These are phyloP conservation scores for Ricinus communis DNA, from an alignment of 345 rosid genomes.

Conservation along the genomic window DNA sequence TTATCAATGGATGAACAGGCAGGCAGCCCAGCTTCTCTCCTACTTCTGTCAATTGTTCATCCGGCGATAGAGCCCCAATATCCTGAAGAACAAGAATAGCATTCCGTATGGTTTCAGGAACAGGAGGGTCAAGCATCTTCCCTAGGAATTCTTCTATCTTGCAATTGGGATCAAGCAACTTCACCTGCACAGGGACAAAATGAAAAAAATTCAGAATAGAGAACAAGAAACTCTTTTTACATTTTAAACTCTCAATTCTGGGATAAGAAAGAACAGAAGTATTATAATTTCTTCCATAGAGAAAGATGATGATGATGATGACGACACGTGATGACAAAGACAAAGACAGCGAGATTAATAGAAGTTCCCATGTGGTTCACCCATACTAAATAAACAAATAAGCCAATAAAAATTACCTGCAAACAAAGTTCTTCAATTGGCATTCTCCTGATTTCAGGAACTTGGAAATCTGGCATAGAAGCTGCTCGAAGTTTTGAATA, in stretches of 20 bases:
- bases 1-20: constrained; percentile 86
- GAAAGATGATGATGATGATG: too few species aligned
- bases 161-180: constrained; percentile 75
- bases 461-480: constrained; percentile 75
- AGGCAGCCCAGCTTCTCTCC: constrained; percentile 84
- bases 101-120: constrained; percentile 64
- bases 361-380: background rate
- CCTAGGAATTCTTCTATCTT: constrained; percentile 63
- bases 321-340: too few species aligned
- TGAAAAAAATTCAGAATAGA: background rate
- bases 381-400: background rate
- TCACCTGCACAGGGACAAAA: constrained; percentile 49
- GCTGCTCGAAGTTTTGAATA: constrained; percentile 76
- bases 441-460: constrained; percentile 91
- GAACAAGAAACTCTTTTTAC: background rate
- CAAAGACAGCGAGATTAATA: background rate
- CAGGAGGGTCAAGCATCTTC: constrained; percentile 87
- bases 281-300: background rate
- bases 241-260: background rate
- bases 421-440: constrained; percentile 95
- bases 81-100: constrained; percentile 75
- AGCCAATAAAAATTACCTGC: constrained; percentile 48
- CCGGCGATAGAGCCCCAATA: constrained; percentile 77
- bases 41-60: constrained; percentile 79
- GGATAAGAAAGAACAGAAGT: too few species aligned